Base-by-base conservation (phyloP, 805 yeast genomes). In the Suhomyces pyralidae region DNA sequence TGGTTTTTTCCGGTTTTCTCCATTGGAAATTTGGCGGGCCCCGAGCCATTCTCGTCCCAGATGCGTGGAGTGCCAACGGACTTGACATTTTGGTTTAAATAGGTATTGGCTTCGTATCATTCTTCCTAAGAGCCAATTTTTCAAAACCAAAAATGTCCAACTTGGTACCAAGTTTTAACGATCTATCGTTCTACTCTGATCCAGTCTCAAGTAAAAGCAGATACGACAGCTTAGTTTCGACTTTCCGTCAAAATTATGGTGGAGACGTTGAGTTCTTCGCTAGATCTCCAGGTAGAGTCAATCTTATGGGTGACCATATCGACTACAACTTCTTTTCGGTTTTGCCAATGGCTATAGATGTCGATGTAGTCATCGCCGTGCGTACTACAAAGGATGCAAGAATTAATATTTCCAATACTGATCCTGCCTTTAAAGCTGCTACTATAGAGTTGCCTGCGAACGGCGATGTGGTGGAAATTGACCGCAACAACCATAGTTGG, bases 211-310 rank as follows among this genome's bases (percentile, higher is more conserved):
- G 73, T 49, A 24, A 48, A 7, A 25, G 51, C 3, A 62, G 80
- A 50, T 76, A 70, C 52, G 55, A 56, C 7, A 48, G 52, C 3
- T 56, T 77, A 42, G 25, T 50, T 1, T 26, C 54, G 7, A 47
- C 55, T 2, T 80, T 73, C 57, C 44, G 48, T 5, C 48, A 46
- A 5, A 53, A 44, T 19, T 74, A 67, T 49, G 58, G 58, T 15
- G 60, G 60, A 24, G 60, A 64, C 6, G 79, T 81, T 3, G 77
- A 74, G 32, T 78, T 83, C 61, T 66, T 82, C 38, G 70, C 84
- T 20, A 73, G 90, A 48, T 81, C 88, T 14, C 91, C 92, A n/a
- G 91, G 91, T 30, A 71, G 92, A 59, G 91, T 86, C 50, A 86
- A 85, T 64, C 70, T 86, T 53, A 83, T 86, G 51, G 91, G 92